These are phyloP conservation scores for Dichotomocladium elegans DNA, from an alignment of 371 early-diverging fungal genomes.

Conservation along the genomic window DNA sequence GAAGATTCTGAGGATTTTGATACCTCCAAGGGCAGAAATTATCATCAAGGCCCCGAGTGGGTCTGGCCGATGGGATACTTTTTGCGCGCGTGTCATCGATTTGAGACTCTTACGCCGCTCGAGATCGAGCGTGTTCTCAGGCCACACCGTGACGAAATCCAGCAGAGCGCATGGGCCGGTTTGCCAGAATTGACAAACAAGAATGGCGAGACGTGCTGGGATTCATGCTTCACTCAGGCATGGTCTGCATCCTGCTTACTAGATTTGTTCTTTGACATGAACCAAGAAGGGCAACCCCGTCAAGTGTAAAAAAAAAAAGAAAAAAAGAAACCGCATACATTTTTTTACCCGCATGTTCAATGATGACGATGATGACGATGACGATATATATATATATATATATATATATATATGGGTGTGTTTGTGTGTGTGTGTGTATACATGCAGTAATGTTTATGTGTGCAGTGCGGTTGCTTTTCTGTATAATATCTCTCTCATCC, in stretches of 20 bases:
- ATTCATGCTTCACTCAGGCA: slow-evolving; percentile 91
- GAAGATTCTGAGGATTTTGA: slow-evolving; percentile 82
- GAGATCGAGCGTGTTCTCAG: slow-evolving; percentile 66
- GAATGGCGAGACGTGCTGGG: slow-evolving; percentile 76
- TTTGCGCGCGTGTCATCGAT: slow-evolving; percentile 78
- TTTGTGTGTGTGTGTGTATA: not conserved
- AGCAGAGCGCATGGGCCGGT: slow-evolving; percentile 74
- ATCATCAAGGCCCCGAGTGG: slow-evolving; percentile 98
- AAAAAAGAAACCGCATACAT: no score
- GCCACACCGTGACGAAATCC: slow-evolving; percentile 70
- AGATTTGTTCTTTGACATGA: slow-evolving; percentile 46
- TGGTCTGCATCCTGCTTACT: slow-evolving; percentile 87
- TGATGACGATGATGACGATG: no score
- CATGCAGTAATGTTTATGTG: not conserved
- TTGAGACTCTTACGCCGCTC: slow-evolving; percentile 41
- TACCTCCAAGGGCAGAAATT: slow-evolving; percentile 93
- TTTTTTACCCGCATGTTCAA: no score
- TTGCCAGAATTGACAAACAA: slow-evolving; percentile 94
- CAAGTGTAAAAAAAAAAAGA: no score
- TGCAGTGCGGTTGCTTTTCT: not conserved
- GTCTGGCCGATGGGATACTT: slow-evolving; percentile 90
- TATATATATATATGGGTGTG: no score
- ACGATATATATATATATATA: no score
- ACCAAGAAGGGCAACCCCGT: no score
- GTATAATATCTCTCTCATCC: no score